Percentiles rank a stretch among this genome's conserved stretches.
phyloP scores from a whole-genome alignment of 176 grass and related monocot genomes.

The Bolboschoenus planiculmis region DNA sequence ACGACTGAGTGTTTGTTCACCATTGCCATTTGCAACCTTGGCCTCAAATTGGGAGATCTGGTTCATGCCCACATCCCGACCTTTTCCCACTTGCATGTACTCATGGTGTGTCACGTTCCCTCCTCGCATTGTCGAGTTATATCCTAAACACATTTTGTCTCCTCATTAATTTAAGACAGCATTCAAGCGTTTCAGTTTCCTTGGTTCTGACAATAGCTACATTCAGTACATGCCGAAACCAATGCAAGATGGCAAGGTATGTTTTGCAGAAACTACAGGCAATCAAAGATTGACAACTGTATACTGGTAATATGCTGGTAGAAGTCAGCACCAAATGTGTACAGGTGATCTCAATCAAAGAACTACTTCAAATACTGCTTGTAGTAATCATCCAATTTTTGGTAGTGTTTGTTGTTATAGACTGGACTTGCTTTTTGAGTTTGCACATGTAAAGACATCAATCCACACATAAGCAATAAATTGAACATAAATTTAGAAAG shows the following conservation, averaged over 20 bases:
- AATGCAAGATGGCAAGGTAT: conserved; percentile 1
- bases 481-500: not conserved
- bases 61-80: conserved; percentile 96
- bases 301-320: not conserved
- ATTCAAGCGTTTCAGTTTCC: not conserved
- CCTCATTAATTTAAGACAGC: not conserved
- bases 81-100: conserved; percentile 98
- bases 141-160: conserved; percentile 38
- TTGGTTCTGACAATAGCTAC: not conserved
- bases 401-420: not conserved
- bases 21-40: conserved; percentile 90
- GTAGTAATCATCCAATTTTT: not conserved
- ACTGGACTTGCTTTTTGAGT: not conserved
- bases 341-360: not conserved
- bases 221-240: not conserved
- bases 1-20: conserved; percentile 94
- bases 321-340: not conserved
- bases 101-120: conserved; percentile 92
- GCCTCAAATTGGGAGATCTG: conserved; percentile 97
- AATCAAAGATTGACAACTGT: not conserved
- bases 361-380: not conserved
- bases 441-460: not conserved
- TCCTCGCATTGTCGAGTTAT: conserved; percentile 86
- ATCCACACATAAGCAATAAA: conserved; percentile 4
- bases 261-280: not conserved